Conservation (phyloP, 2,329 filamentous ascomycete genomes). For the Claviceps spartinae region DNA sequence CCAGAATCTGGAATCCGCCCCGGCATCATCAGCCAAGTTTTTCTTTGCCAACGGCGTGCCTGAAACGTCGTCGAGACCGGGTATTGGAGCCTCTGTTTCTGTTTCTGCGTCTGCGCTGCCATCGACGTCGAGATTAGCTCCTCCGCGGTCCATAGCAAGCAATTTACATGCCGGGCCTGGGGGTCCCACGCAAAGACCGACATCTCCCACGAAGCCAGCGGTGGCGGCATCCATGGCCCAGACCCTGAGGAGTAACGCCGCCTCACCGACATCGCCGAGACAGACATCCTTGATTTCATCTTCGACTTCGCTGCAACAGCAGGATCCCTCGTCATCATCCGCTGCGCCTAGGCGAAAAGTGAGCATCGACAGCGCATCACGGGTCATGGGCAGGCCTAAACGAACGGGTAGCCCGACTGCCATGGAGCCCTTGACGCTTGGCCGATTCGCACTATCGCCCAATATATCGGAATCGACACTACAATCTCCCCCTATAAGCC, state of each 20-base stretch:
- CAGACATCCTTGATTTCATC: conserved; percentile 20
- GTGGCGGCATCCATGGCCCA: conserved; percentile 11
- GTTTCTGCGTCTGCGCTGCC: conserved; percentile 34
- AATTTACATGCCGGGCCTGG: conserved; percentile 12
- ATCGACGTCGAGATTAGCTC: conserved; percentile 27
- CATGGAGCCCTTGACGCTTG: conserved; percentile 23
- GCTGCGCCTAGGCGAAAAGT: conserved; percentile 25
- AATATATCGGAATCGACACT: conserved; percentile 17
- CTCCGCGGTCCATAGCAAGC: conserved; percentile 25
- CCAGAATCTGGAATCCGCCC: conserved; percentile 23
- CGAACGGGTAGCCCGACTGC: conserved; percentile 27
- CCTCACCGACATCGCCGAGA: conserved; percentile 13
- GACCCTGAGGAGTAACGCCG: conserved; percentile 8
- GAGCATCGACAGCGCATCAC: conserved; percentile 28
- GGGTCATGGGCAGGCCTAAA: conserved; percentile 22
- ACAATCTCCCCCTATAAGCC: conserved; percentile 23
- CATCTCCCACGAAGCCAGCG: conserved; percentile 36
- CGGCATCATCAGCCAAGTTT: conserved; percentile 44
- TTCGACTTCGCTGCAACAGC: conserved; percentile 23
- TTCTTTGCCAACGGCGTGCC: conserved; percentile 59
- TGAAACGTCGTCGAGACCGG: conserved; percentile 26
- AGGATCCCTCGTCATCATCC: conserved; percentile 9
- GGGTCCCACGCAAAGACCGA: conserved; percentile 25
- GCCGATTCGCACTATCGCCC: conserved; percentile 20
- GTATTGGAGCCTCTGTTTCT: conserved; percentile 24